A percentile compares a stretch with the other conserved stretches of the same genome.
Evolutionary conservation across 305 asterid genomes (phyloP).

Genomic region (Solanum chacoense): DNA sequence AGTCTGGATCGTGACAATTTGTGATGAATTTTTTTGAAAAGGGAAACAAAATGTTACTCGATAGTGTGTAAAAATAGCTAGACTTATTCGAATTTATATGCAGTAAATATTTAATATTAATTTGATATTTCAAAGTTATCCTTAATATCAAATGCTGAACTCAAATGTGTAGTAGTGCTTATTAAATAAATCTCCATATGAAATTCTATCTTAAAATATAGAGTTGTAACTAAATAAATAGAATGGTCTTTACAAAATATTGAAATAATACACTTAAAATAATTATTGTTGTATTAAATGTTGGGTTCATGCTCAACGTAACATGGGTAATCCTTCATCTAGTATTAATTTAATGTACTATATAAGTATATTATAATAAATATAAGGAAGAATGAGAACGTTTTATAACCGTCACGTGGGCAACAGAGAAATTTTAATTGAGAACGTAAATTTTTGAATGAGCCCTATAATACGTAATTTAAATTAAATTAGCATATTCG

Average conservation of each 20-base stretch:
- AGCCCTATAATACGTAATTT: too few species aligned
- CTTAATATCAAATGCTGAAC: background rate
- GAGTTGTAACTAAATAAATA: background rate
- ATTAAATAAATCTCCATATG: background rate
- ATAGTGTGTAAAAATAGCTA: background rate
- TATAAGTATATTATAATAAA: too few species aligned
- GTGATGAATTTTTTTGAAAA: too few species aligned
- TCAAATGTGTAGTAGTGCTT: background rate
- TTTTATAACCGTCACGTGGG: too few species aligned
- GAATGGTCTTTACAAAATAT: background rate
- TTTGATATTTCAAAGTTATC: background rate
- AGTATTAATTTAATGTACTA: too few species aligned
- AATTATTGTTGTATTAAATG: too few species aligned
- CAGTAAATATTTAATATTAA: too few species aligned
- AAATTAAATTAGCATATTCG: too few species aligned
- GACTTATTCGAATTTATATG: background rate
- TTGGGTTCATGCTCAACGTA: background rate
- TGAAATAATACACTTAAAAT: background rate
- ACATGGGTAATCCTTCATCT: background rate
- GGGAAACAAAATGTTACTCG: background rate
- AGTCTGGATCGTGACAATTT: too few species aligned
- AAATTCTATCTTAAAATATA: background rate
- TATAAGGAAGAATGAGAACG: too few species aligned
- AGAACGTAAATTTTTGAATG: too few species aligned
- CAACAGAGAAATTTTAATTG: too few species aligned